These are phyloP conservation scores for Aspergillus vadensis DNA, from an alignment of 2,329 filamentous ascomycete species.

Conservation along the genomic window DNA sequence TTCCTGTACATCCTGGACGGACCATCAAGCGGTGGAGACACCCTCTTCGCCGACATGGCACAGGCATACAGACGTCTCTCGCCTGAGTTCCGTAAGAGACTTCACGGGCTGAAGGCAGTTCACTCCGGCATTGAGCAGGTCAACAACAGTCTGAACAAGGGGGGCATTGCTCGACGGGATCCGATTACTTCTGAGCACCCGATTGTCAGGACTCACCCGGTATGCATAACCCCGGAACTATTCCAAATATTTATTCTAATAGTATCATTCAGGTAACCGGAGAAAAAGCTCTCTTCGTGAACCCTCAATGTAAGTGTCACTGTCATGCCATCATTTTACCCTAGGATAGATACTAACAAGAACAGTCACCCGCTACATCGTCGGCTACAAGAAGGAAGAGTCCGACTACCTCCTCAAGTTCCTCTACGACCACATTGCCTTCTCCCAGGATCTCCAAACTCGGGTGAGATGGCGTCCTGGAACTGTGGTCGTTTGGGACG, in stretches of 20 bases:
- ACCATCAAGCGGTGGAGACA: conserved; percentile 79
- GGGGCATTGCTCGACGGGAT: conserved; percentile 72
- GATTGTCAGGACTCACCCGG: conserved; percentile 75
- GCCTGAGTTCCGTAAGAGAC: conserved; percentile 73
- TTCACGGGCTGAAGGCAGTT: conserved; percentile 77
- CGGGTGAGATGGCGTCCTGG: conserved; percentile 75
- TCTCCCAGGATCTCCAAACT: conserved; percentile 71
- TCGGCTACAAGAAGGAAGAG: conserved; percentile 85
- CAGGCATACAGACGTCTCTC: conserved; percentile 81
- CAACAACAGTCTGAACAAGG: conserved; percentile 65
- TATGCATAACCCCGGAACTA: no score
- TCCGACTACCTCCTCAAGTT: conserved; percentile 76
- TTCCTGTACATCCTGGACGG: conserved; percentile 87
- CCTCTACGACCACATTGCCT: conserved; percentile 72
- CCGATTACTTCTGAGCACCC: conserved; percentile 75
- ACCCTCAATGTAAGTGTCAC: conserved; percentile 69
- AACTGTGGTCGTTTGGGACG: conserved; percentile 85
- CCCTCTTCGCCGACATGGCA: conserved; percentile 75
- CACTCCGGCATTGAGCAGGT: conserved; percentile 85
- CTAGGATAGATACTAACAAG: background rate
- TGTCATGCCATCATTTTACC: background rate
- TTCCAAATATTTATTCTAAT: background rate
- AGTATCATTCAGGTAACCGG: conserved; percentile 57
- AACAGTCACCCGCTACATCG: conserved; percentile 74
- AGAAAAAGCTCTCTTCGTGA: conserved; percentile 81